A percentile compares a stretch with the other conserved stretches of the same genome.
These are phyloP conservation scores for Globisporangium echinulatum DNA, from an alignment of 352 stramenopile genomes.

Conservation along the genomic window DNA sequence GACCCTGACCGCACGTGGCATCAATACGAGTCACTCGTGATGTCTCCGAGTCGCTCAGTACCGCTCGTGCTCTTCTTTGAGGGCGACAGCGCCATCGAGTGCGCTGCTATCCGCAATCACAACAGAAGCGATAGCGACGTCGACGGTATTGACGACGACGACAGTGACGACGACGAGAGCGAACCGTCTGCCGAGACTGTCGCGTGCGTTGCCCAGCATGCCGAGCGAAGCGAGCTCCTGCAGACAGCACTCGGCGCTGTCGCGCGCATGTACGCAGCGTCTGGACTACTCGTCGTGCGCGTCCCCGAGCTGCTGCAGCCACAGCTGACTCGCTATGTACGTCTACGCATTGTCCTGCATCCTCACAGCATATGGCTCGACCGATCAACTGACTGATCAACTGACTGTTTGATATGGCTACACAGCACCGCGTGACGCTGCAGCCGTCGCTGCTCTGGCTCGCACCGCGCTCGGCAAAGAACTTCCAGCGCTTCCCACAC, in stretches of 20 bases:
- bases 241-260: background rate
- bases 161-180: background rate
- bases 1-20: constrained; percentile 1
- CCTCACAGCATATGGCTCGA: background rate
- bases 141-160: background rate
- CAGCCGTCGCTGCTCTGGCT: constrained; percentile 53
- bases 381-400: background rate
- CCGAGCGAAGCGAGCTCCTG: constrained; percentile 1
- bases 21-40: constrained; percentile 8
- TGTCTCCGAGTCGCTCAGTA: background rate
- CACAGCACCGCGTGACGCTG: constrained; percentile 37
- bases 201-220: background rate
- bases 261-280: background rate
- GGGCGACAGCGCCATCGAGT: background rate
- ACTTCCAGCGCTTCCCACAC: constrained; percentile 55
- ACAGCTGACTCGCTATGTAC: constrained; percentile 29
- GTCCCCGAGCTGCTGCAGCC: constrained; percentile 18
- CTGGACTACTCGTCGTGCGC: constrained; percentile 14
- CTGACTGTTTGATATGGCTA: background rate
- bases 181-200: background rate
- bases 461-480: constrained; percentile 24
- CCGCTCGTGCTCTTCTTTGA: constrained; percentile 8
- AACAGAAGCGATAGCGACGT: background rate
- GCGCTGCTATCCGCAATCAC: background rate
- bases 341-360: background rate